Conservation (phyloP, 345 rosid species). For the Corchorus capsularis region DNA sequence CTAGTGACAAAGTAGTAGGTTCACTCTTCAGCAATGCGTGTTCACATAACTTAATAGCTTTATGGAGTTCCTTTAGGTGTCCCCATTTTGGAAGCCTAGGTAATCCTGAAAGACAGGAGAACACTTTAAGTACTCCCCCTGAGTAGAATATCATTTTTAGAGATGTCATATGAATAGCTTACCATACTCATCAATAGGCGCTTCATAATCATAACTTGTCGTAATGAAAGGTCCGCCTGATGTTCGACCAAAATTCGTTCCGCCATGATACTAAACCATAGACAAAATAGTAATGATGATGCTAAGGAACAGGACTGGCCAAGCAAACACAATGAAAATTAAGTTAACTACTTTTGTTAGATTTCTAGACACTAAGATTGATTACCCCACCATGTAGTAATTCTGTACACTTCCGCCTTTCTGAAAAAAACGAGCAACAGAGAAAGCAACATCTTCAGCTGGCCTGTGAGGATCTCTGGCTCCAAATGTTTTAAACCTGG, state of each 20-base stretch:
- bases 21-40: slow-evolving; percentile 53
- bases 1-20: slow-evolving; percentile 54
- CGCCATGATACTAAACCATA: slow-evolving; percentile 81
- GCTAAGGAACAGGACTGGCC: slow-evolving; percentile 3
- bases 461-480: slow-evolving; percentile 92
- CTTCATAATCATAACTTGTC: slow-evolving; percentile 96
- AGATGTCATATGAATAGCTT: slow-evolving; percentile 25
- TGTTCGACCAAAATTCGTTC: slow-evolving; percentile 96
- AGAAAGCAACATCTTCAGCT: slow-evolving; percentile 78
- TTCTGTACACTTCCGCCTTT: slow-evolving; percentile 89
- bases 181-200: slow-evolving; percentile 99
- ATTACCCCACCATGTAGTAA: slow-evolving; percentile 78
- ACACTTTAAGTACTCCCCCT: neutral
- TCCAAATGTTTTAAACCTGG: slow-evolving; percentile 93
- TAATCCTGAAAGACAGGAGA: slow-evolving; percentile 52
- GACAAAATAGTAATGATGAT: neutral
- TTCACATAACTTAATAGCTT: slow-evolving; percentile 78
- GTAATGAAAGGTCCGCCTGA: slow-evolving; percentile 95
- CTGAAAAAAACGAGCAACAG: slow-evolving; percentile 90
- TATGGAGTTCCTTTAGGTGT: slow-evolving; percentile 88
- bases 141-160: neutral
- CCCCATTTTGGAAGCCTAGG: slow-evolving; percentile 96
- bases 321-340: neutral
- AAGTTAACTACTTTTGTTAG: neutral
- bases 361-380: slow-evolving; percentile 10